Base-by-base conservation (phyloP, 129 eudicot genomes). In the Dittrichia graveolens region DNA sequence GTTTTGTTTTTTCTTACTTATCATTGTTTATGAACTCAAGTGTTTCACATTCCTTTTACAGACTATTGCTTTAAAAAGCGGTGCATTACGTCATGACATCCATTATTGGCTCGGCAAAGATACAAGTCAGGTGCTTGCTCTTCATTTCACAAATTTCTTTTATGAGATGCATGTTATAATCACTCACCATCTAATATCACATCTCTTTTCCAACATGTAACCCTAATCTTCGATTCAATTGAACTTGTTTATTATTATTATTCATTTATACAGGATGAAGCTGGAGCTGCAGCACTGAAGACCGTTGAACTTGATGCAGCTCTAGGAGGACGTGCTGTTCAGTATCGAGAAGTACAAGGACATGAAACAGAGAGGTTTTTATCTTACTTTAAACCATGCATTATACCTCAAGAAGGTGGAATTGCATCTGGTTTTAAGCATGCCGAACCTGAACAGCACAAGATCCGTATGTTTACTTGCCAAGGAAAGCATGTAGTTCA, bases 31-130 rank as follows among this genome's bases (percentile, higher is more conserved):
- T 47, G 9, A 12, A 40, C 4, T 58, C 40, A 14, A 46, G 55
- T 48, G 61, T 66, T 60, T 80, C 84, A 41, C 68, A 74, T 66
- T 81, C 61, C 44, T 80, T 58, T 67, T 68, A 72, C 89, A 95
- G 99, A 95, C 99, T 45, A 78, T 88, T 79, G 97, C 97, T 58
- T 67, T 80, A 63, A 95, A 90, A 83, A 90, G 87, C 75, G 94
- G 97, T 38, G 91, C 94, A 43, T 77, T 95, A 56, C 93, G 86
- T 35, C 96, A 86, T 61, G 97, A 90, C 79, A 86, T 95, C 50
- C 99, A 95, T 78, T 95, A 86, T 83, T 95, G 99, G 99, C 86
- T 95, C 24, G 99, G 99, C 58, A 86, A 86, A 88, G 97, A 90
- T 78, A 95, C 99, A 50, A 86, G 94, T 58, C 99, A 95, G 89